Evolutionary conservation across 2,329 filamentous ascomycete species (phyloP).

Genomic region (Neopestalotiopsis sp.): DNA sequence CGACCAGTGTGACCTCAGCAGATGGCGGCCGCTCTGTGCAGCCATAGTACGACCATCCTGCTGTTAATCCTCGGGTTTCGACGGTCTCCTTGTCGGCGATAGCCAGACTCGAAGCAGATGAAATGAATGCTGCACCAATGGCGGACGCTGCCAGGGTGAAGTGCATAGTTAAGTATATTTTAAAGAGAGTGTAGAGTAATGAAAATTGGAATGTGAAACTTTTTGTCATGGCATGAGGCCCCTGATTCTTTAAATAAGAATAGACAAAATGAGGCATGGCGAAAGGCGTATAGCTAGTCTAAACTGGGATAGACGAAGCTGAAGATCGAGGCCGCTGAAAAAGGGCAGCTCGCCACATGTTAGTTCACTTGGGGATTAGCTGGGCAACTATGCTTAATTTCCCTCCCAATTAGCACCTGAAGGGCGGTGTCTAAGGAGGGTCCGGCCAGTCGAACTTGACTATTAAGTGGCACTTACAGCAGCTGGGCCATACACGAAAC

Average conservation of each 20-base stretch:
- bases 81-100: neutral
- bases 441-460: no score
- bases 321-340: neutral
- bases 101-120: constrained; percentile 1
- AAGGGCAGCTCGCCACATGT: no score
- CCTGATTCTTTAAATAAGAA: neutral
- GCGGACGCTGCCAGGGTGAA: neutral
- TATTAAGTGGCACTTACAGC: no score
- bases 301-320: neutral
- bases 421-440: no score
- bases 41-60: constrained; percentile 6
- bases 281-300: neutral
- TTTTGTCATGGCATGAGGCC: neutral
- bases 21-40: neutral
- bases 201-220: neutral
- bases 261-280: neutral
- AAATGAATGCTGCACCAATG: neutral
- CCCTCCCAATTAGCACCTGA: no score
- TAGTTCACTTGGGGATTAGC: no score
- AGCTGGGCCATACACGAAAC: no score
- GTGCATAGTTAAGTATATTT: neutral
- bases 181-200: neutral
- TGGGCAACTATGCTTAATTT: no score
- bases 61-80: neutral
- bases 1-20: neutral